phyloP scores from a whole-genome alignment of 306 rosid genomes.

The Albizia julibrissin region DNA sequence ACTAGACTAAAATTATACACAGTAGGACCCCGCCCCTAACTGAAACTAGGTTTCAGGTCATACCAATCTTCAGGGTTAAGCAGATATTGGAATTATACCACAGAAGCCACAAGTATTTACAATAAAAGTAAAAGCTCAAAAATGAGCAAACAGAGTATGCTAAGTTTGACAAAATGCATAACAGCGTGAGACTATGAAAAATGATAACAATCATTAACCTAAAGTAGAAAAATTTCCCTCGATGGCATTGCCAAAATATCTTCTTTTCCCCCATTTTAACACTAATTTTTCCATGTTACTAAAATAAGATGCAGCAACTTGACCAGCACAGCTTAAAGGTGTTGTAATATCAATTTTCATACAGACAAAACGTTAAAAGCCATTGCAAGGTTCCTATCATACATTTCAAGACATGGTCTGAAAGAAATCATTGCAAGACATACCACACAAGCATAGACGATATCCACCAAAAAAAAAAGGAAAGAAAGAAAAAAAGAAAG shows the following conservation, averaged over 20 bases:
- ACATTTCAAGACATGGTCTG: background rate
- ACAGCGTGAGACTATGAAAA: background rate
- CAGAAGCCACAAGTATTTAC: background rate
- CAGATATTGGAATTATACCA: background rate
- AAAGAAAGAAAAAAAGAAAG: constrained; percentile 20
- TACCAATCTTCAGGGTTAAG: background rate
- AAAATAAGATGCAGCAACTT: background rate
- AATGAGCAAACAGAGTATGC: background rate
- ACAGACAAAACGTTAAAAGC: background rate
- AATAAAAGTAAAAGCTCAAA: background rate
- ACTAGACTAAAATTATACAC: background rate
- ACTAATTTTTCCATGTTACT: background rate
- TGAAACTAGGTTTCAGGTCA: background rate
- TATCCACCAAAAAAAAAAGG: background rate
- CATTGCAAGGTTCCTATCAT: constrained; percentile 1
- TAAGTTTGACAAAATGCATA: background rate
- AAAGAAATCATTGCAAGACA: background rate
- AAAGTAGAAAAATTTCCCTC: background rate
- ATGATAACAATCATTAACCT: background rate
- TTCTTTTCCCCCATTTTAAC: background rate
- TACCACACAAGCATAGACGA: background rate
- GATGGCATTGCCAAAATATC: background rate
- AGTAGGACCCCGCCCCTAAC: background rate
- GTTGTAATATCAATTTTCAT: background rate
- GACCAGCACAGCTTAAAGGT: background rate